Base-by-base conservation (phyloP, 2,329 filamentous ascomycete species). In the Rhinocladiella mackenziei region DNA sequence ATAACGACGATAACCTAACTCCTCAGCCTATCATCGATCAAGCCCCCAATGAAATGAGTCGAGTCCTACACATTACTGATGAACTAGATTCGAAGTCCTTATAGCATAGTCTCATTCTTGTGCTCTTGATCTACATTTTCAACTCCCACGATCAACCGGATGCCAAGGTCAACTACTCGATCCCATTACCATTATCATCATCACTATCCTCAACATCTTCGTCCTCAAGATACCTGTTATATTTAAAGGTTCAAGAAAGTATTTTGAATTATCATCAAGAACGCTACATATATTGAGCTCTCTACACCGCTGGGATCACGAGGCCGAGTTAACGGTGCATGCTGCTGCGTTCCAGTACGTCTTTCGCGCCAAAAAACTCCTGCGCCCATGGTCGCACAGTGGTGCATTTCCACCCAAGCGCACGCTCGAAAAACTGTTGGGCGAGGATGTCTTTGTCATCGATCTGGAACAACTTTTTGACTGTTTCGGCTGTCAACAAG, bases 111-210 rank as follows among this genome's bases (percentile, higher is more conserved):
- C 36, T 51, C n/a, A 14, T 51, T 8, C 36, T 51, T 13, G 48
- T 44, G 8, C n/a, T 51, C 20, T 22, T 47, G 13, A 35, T 51
- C 30, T 51, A 51, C 15, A 47, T 47, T n/a, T 51, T 51, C 36
- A 51, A 51, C 19, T 41, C 44, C 25, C 48, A 51, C 33, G 43
- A 50, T 28, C 28, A 30, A n/a, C n/a, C n/a, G n/a, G n/a, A 39
- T 45, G 15, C 41, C 46, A 30, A 31, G 38, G 4, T n/a, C 19
- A 5, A 18, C 41, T 5, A 31, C 31, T 42, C 20, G n/a, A 10
- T 22, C 20, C 29, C 18, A 41, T 10, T 13, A 23, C 4, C 22
- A 23, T 19, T 15, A 5, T 34, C 30, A 6, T 13, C 30, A 17
- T 20, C 30, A 2, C 14, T 31, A 6, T 15, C 30, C 13, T 1